A percentile compares a stretch with the other conserved stretches of the same genome.
These are phyloP conservation scores for Aspergillus sp. DNA, from an alignment of 2,329 filamentous ascomycete species.

Conservation along the genomic window DNA sequence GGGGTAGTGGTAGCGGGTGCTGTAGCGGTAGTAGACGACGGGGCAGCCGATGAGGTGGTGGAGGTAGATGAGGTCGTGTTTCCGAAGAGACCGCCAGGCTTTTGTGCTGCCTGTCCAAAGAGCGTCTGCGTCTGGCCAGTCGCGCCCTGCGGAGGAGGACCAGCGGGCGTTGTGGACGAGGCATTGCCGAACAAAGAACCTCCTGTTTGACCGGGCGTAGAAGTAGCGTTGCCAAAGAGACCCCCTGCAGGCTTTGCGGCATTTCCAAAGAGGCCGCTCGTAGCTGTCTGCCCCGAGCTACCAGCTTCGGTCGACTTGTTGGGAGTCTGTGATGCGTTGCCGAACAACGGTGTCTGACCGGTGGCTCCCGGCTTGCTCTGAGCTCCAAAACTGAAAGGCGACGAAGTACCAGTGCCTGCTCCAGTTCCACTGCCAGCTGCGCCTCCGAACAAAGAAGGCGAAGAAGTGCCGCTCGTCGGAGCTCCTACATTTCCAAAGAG, in stretches of 20 bases:
- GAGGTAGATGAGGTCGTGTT: conserved; percentile 18
- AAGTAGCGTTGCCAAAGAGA: conserved; percentile 38
- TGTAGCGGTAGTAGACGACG: conserved; percentile 31
- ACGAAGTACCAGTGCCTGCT: conserved; percentile 23
- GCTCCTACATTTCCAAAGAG: conserved; percentile 48
- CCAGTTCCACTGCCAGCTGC: conserved; percentile 22
- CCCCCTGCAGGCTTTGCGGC: conserved; percentile 27
- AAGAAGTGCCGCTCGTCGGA: conserved; percentile 34
- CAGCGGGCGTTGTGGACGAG: conserved; percentile 54
- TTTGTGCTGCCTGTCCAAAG: conserved; percentile 30
- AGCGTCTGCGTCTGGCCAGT: conserved; percentile 32
- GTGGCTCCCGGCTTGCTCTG: conserved; percentile 28
- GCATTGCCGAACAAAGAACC: conserved; percentile 41
- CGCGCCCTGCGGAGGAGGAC: conserved; percentile 46
- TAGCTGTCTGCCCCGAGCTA: conserved; percentile 34
- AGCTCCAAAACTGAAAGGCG: conserved; percentile 39
- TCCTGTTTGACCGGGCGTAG: conserved; percentile 43
- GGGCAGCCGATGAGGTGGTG: conserved; percentile 14
- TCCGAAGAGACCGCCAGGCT: conserved; percentile 33
- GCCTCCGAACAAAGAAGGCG: conserved; percentile 32
- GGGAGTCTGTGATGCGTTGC: conserved; percentile 35
- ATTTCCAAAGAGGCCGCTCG: conserved; percentile 38
- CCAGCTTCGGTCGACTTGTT: conserved; percentile 40
- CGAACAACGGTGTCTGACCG: conserved; percentile 32
- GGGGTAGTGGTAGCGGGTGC: conserved; percentile 27